Base-by-base conservation (phyloP, 2,329 filamentous ascomycete species). In the Botryotinia globosa region DNA sequence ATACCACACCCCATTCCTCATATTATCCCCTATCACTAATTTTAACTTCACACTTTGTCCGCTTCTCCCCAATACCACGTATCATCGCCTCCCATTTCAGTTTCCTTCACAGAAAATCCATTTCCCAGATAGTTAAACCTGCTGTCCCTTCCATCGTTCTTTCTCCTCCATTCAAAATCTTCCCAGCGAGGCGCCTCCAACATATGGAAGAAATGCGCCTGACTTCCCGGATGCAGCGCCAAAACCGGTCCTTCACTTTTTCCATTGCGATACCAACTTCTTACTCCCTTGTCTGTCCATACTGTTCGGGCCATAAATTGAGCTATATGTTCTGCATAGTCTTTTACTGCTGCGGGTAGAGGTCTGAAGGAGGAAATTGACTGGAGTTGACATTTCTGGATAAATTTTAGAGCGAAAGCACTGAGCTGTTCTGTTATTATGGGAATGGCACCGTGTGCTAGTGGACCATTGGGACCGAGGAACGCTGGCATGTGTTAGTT, bases 401-500 rank as follows among this genome's bases (percentile, higher is more conserved):
- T 85, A 18, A 86, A 83, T 74, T 82, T 81, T n/a, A 84, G 79
- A 59, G 86, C 80, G 76, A 87, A 87, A 74, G 87, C 85, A 14
- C 82, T 78, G 58, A 86, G 83, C 7, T 82, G 80, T 8, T 87
- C 84, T 71, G 85, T 84, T 5, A 83, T 83, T n/a, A 79, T 77
- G 25, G 80, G 73, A 34, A 80, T 74, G 34, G 75, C 78, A 44
- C 80, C 80, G 56, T 81, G 79, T 9, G 78, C 79, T 66, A 81
- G 74, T 5, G 77, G 77, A 3, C 75, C 76, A 44, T 81, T 81
- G 2, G 80, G 80, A 1, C 80, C 79, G 54, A 80, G 75, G 29
- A 79, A 78, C 73, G 78, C 76, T 77, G 20, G 16, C 5, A 4
- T 18, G 14, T 32, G n/a, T 42, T 20, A 39, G 18, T 3, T 16